A percentile compares a stretch with the other conserved stretches of the same genome.
These are phyloP conservation scores for Verbascum thapsus DNA, from an alignment of 257 asterid species.

Conservation along the genomic window DNA sequence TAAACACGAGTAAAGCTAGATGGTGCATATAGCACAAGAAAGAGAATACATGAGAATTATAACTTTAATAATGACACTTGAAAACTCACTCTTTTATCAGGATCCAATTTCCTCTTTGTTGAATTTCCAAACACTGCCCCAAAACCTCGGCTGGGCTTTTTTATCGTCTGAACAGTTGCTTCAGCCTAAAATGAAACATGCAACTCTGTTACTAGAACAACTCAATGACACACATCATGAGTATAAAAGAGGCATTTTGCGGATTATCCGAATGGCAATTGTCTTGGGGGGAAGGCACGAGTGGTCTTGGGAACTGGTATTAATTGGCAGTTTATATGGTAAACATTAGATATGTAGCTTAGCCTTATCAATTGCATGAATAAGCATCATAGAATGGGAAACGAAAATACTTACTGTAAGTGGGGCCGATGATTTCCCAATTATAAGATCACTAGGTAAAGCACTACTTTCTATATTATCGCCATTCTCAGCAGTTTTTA, in stretches of 20 bases:
- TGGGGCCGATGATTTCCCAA: conserved; percentile 25
- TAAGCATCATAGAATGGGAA: background rate
- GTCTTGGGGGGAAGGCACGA: conserved; percentile 4
- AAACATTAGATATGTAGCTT: background rate
- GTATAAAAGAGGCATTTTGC: too few species aligned
- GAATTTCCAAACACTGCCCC: conserved; percentile 81
- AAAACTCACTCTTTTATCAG: conserved; percentile 63
- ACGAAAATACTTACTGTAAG: conserved; percentile 36
- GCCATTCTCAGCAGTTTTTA: conserved; percentile 31
- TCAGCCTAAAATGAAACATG: conserved; percentile 44
- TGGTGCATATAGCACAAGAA: background rate
- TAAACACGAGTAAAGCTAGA: too few species aligned
- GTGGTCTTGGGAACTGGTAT: background rate
- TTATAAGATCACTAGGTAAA: conserved; percentile 29
- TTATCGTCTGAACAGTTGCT: conserved; percentile 68
- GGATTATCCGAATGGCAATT: background rate
- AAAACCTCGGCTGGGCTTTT: conserved; percentile 84
- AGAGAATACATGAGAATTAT: background rate
- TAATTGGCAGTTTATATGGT: background rate
- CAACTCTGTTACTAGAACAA: conserved; percentile 1
- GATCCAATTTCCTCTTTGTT: conserved; percentile 68
- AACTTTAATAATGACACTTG: too few species aligned
- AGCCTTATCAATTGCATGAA: conserved; percentile 16
- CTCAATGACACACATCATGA: background rate
- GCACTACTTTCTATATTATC: conserved; percentile 26